These are phyloP conservation scores for Wickerhamiella nectarea DNA, from an alignment of 805 yeast species.

Conservation along the genomic window DNA sequence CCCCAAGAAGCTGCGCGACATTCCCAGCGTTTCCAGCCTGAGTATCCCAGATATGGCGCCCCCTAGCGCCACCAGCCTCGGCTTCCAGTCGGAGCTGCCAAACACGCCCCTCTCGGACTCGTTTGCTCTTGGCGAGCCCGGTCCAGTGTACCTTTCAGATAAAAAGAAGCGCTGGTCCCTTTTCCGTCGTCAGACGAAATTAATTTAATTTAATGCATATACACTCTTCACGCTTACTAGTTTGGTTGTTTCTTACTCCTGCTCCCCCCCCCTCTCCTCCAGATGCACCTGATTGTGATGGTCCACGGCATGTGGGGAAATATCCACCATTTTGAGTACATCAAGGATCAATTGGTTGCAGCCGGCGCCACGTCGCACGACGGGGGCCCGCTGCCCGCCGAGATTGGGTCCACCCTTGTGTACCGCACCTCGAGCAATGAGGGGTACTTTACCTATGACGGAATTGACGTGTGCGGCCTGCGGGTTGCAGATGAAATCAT, in stretches of 20 bases:
- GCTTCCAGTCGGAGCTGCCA: not conserved
- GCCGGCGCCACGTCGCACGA: slow-evolving; percentile 21
- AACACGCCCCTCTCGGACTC: not conserved
- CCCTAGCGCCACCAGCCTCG: not conserved
- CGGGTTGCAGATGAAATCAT: slow-evolving; percentile 58
- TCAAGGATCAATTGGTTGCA: slow-evolving; percentile 34
- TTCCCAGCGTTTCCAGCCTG: slow-evolving; percentile 13
- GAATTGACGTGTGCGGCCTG: slow-evolving; percentile 72
- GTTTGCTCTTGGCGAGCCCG: slow-evolving; percentile 8
- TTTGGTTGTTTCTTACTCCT: not conserved
- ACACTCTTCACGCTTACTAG: not conserved
- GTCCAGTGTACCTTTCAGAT: slow-evolving; percentile 2
- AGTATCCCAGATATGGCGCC: slow-evolving; percentile 12
- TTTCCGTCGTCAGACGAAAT: not conserved
- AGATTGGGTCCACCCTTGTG: slow-evolving; percentile 25
- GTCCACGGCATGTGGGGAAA: slow-evolving; percentile 56
- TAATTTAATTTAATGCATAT: not conserved
- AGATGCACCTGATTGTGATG: slow-evolving; percentile 17
- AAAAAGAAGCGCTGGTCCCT: not conserved
- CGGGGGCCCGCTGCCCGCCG: slow-evolving; percentile 3
- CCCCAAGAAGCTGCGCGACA: slow-evolving; percentile 4
- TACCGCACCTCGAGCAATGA: slow-evolving; percentile 46
- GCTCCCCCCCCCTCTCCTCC: not conserved
- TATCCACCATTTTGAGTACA: slow-evolving; percentile 48
- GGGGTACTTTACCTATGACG: slow-evolving; percentile 73